Evolutionary conservation across 2,329 filamentous ascomycete genomes (phyloP), one percentile per base, ranked within the genome.

Genomic region (Aureobasidium sp.): DNA sequence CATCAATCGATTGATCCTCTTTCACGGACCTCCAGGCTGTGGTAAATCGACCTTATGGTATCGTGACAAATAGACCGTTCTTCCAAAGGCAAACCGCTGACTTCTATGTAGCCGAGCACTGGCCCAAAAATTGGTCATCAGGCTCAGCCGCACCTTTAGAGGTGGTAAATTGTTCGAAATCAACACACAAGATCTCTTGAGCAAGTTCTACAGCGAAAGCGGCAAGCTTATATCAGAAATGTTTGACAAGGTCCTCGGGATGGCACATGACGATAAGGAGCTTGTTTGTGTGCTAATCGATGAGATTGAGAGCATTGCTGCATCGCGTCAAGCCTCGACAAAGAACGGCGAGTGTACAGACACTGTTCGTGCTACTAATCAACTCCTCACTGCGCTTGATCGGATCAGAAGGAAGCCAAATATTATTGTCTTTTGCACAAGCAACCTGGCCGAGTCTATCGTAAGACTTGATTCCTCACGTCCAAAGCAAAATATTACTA

Each of bases 111-210:
- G 72, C 60, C 75, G 77, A 29, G 78, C 74, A 3, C 68, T 81
- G 73, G 72, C 84, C 74, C 79, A 81, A 62, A 80, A 79, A 66
- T 70, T 81, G 2, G 73, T 76, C 21, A 79, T 81, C 39, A 72
- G 79, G 0, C 70, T 81, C 1, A 71, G 71, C 1, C 65, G 69
- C 3, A 61, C 60, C 2, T 81, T 76, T 62, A 57, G 64, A 1
- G 68, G 70, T 1, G 71, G 73, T 0, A 72, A 68, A 27, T 69
- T 81, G 4, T 66, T 81, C 49, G 74, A 81, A 59, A 69, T 81
- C 63, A 77, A 80, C 47, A 74, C 77, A 1, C 73, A 76, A 27
- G 70, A 72, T 3, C 68, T 81, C 25, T 67, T 80, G 5, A 79
- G 75, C 63, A 79, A 78, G 59, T 80, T 72, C 63, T 81, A 78